Base-by-base conservation (phyloP, 495 filamentous ascomycete genomes). In the Platismatia glauca region DNA sequence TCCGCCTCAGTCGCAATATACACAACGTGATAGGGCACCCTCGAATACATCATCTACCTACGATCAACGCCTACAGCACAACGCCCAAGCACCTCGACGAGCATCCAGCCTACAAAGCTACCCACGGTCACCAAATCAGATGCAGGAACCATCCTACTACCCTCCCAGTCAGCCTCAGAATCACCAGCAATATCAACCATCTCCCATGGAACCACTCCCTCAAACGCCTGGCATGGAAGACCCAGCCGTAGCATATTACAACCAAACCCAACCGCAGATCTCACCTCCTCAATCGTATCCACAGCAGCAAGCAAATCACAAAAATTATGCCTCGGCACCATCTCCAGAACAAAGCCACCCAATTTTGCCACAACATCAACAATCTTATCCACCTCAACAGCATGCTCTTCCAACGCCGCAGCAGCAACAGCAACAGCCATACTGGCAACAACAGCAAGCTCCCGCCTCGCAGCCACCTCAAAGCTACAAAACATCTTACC, bases 341-440 rank as follows among this genome's bases (percentile, higher is more conserved):
- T 65, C 60, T 60, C 64, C 64, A 31, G 61, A 57, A 66, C 57
- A 65, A 15, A 56, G 46, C 22, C 62, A 55, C 39, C 62, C 59
- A 60, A 62, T 35, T n/a, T 55, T 74, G 55, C 58, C 68, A 12
- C 77, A 76, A 44, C 71, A 66, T 57, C 67, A 71, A 41, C 44
- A 67, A 27, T n/a, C 20, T 13, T 55, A 59, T 29, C 35, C 67
- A n/a, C 29, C 52, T n/a, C 65, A 66, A 50, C 65, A 68, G 35
- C 66, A 72, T 29, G 79, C 79, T 34, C 63, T 71, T 27, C 72
- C 75, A 41, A 69, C 67, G 43, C 62, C 65, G 7, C 60, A 62
- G 31, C 67, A 64, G 46, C 67, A 64, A 11, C 67, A 74, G 50
- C 72, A 70, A 39, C 64, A 67, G n/a, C 55, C 66, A 15, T 66